A percentile compares a stretch with the other conserved stretches of the same genome.
Conservation (phyloP, 108 stramenopile genomes). For the Epithemia pelagica region DNA sequence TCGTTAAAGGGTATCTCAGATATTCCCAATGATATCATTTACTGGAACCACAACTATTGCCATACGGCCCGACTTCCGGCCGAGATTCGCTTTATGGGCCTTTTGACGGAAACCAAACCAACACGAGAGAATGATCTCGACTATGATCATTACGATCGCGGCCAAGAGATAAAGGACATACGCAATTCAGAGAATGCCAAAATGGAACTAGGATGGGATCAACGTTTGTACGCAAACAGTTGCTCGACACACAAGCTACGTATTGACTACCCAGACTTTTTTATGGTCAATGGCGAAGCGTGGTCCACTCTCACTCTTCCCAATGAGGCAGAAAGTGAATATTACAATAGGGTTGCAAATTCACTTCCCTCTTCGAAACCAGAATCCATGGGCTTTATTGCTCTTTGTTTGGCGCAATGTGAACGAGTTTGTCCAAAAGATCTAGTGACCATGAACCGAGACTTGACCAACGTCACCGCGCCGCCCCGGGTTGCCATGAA, state of each 20-base stretch:
- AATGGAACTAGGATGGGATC: conserved; percentile 8
- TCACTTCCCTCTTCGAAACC: background rate
- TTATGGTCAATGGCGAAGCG: conserved; percentile 18
- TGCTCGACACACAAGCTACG: no score
- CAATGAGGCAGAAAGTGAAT: conserved; percentile 28
- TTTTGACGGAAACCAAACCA: conserved; percentile 20
- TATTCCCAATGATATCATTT: conserved; percentile 12
- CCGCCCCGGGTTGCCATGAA: conserved; percentile 13
- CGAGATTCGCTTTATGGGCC: conserved; percentile 30
- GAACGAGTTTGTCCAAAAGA: conserved; percentile 21
- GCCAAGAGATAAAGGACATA: background rate
- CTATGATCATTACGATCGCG: conserved; percentile 11
- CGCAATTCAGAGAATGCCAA: background rate
- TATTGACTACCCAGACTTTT: conserved; percentile 28
- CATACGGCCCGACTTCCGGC: conserved; percentile 35
- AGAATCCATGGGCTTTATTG: conserved; percentile 20
- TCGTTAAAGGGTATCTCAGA: background rate
- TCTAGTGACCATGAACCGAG: background rate
- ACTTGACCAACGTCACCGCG: background rate
- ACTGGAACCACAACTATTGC: conserved; percentile 27
- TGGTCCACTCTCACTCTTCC: conserved; percentile 28
- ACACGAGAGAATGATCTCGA: background rate
- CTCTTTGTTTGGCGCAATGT: conserved; percentile 17
- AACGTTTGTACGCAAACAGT: conserved; percentile 3
- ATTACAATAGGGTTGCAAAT: no score